Conservation (phyloP, 257 asterid species). For the Solanum pimpinellifolium region DNA sequence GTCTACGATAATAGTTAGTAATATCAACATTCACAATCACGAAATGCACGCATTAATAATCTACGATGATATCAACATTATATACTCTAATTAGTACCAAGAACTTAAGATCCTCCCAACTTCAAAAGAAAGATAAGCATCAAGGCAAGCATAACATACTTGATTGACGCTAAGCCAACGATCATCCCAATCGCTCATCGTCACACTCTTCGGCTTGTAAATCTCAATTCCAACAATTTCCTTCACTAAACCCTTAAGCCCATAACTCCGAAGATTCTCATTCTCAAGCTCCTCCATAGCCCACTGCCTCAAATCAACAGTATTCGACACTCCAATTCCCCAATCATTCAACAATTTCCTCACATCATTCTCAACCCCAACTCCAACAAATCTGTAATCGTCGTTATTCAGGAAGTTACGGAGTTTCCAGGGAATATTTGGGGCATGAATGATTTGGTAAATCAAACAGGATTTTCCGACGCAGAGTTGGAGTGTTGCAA, state of each 20-base stretch:
- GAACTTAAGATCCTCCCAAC: neutral
- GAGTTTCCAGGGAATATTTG: constrained; percentile 15
- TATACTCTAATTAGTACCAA: neutral
- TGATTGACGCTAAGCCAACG: neutral
- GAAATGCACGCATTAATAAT: neutral
- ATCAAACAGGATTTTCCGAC: constrained; percentile 34
- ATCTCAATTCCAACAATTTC: neutral
- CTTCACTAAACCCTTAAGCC: neutral
- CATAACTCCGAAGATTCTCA: neutral
- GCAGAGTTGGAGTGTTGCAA: constrained; percentile 44
- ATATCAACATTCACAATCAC: neutral
- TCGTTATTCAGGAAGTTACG: constrained; percentile 22
- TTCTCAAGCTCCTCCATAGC: neutral
- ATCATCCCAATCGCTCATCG: neutral
- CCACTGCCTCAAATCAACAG: neutral
- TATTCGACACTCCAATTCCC: neutral
- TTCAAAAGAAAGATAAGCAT: neutral
- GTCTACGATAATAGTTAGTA: neutral
- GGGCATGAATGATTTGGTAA: constrained; percentile 27
- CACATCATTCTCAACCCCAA: constrained; percentile 33
- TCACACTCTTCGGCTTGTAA: neutral
- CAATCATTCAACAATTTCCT: constrained; percentile 31
- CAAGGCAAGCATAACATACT: neutral
- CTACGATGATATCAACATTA: neutral
- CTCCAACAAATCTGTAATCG: constrained; percentile 29